Base-by-base conservation (phyloP, 345 rosid species). In the Gossypium anomalum region DNA sequence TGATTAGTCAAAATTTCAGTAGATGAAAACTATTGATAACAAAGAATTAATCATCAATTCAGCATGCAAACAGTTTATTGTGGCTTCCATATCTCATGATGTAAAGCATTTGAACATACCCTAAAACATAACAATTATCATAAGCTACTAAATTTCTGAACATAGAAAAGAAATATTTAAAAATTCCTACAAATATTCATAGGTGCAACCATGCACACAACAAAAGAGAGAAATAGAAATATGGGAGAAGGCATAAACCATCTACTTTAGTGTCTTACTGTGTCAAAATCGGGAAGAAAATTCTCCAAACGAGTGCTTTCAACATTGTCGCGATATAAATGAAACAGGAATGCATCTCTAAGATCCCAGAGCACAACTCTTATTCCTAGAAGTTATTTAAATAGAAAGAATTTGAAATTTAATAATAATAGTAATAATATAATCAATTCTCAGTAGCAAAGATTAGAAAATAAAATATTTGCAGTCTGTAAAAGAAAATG, bases 321-420 rank as follows among this genome's bases (percentile, higher is more conserved):
- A 52, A 94, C 98, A 44, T 76, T 81, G 73, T 86, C 93, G 56
- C 86, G 87, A 79, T 94, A 94, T 79, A 92, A 73, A 71, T 82
- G 85, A 53, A 83, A 81, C 77, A 94, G 85, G 81, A 92, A 87
- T 72, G 71, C 79, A 75, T 91, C 93, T 83, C 91, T 87, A 72
- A 94, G 87, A 83, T 94, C 99, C 98, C 98, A 92, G 78, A 91
- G 91, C 56, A 91, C 87, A 61, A 86, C 85, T 81, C 91, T 88
- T 68, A 89, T 84, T 71, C 99, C 99, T 94, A 80, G 20, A 70
- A 77, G 72, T 79, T 69, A 75, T 67, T 62, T 69, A 72, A 23
- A 60, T 27, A 60, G 6, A 73, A 66, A 47, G 9, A 75, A 64
- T 44, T 25, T 38, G 49, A 57, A 69, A 67, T 53, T 55, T 20